Evolutionary conservation across 2,329 filamentous ascomycete species (phyloP), one percentile per base, ranked within the genome.

Genomic region (Xylaria sp.): DNA sequence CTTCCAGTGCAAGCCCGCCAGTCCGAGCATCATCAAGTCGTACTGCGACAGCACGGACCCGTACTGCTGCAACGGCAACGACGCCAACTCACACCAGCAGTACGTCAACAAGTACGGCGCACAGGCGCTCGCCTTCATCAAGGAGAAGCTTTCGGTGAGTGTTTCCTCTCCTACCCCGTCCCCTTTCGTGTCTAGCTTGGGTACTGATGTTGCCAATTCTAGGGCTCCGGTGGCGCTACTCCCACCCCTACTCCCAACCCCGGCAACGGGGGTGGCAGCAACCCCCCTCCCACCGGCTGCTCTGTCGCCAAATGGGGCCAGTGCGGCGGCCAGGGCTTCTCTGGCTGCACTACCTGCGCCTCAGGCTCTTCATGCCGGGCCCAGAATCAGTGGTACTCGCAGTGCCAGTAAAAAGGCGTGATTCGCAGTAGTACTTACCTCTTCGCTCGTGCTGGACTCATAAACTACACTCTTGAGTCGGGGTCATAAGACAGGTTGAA

Each of bases 1-100:
- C 25, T 89, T 86, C 73, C 75, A 74, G 44, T 89, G 87, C 76
- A 75, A 79, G 1, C 81, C 84, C 9, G 79, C 78, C 21, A 79
- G 74, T 63, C 71, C 75, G 7, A 70, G 66, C 71, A 86, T 84
- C 68, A 84, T 89, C 67, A 78, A 87, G 75, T 86, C 84, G 4
- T 90, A 89, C 79, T 90, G 87, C 73, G 87, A 90, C 67, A 76
- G 81, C 4, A 70, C 82, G 3, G 87, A 90, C 65, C 86, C 86
- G 0, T 89, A 87, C 76, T 90, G 87, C 80, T 90, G 86, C 75
- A 87, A 83, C 41, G 87, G 87, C 49, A 87, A 81, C 68, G 80
- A 89, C 62, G 78, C 81, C 25, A 82, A 83, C 68, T 80, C 82
- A 6, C 87, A 89, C 73, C 83, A 88, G 72, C 81, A 85, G 51